phyloP scores from a whole-genome alignment of 345 rosid genomes.

The Linum trigynum region DNA sequence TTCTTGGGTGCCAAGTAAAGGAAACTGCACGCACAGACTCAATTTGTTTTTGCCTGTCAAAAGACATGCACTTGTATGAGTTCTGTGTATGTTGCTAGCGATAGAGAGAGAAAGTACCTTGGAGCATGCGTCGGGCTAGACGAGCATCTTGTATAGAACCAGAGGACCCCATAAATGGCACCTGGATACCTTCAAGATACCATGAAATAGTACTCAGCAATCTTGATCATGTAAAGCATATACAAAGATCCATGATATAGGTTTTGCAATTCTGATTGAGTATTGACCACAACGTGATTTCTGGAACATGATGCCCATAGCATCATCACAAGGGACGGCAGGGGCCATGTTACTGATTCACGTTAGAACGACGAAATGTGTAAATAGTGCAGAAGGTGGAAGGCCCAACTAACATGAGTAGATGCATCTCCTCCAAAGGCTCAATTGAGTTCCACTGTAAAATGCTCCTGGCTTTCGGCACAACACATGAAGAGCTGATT shows the following conservation, averaged over 20 bases:
- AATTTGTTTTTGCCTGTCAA: no score
- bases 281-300: neutral
- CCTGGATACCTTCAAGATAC: neutral
- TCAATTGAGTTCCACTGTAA: slow-evolving; percentile 12
- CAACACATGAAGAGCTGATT: slow-evolving; percentile 31
- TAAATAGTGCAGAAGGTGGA: neutral
- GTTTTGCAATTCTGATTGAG: no score
- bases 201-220: neutral
- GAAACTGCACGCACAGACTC: no score
- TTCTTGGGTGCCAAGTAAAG: no score
- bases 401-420: slow-evolving; percentile 15
- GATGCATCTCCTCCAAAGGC: slow-evolving; percentile 17
- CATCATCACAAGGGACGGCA: neutral
- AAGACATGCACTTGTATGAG: no score
- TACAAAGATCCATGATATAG: no score
- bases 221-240: no score
- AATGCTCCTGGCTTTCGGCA: slow-evolving; percentile 25
- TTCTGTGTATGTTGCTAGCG: no score
- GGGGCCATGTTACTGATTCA: neutral
- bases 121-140: neutral
- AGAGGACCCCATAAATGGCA: neutral
- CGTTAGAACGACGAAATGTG: neutral
- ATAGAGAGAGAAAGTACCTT: neutral
- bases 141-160: neutral
- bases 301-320: neutral